Evolutionary conservation across 345 rosid genomes (phyloP).

Genomic region (Eucalyptus cloeziana): DNA sequence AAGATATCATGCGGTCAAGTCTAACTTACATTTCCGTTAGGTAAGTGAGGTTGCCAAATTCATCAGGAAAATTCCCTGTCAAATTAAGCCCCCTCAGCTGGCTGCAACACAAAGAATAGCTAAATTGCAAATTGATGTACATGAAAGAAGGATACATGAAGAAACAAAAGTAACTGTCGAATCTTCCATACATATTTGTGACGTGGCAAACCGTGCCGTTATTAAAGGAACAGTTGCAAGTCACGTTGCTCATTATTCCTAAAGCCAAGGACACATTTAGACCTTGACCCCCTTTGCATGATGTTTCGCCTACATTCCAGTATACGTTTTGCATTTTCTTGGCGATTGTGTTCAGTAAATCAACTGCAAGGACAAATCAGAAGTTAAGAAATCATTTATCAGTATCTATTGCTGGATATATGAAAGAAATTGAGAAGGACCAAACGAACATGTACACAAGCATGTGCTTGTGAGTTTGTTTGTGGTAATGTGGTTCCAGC

Average conservation of each 20-base stretch:
- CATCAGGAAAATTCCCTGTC: rapidly evolving
- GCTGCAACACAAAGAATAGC: constrained; percentile 12
- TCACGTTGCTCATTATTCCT: constrained; percentile 5
- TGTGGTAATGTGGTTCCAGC: neutral
- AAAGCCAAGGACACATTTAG: neutral
- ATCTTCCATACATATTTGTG: constrained; percentile 32
- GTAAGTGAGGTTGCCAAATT: no score
- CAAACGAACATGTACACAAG: neutral
- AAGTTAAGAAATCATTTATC: neutral
- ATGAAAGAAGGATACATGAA: neutral
- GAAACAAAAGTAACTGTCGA: neutral
- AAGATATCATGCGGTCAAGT: neutral
- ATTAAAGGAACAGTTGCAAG: constrained; percentile 33
- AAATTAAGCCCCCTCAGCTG: constrained; percentile 6
- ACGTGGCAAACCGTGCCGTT: constrained; percentile 34
- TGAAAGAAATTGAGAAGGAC: neutral
- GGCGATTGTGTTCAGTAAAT: constrained; percentile 32
- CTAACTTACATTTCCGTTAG: neutral
- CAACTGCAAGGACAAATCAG: constrained; percentile 10
- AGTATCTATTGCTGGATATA: neutral
- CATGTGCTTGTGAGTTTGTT: neutral
- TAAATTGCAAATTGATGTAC: neutral
- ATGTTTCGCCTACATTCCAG: constrained; percentile 10
- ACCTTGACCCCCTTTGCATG: constrained; percentile 20
- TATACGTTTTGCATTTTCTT: constrained; percentile 12